Base-by-base conservation (phyloP, 768 basidiomycete species). In the Fomitopsis pulvina region DNA sequence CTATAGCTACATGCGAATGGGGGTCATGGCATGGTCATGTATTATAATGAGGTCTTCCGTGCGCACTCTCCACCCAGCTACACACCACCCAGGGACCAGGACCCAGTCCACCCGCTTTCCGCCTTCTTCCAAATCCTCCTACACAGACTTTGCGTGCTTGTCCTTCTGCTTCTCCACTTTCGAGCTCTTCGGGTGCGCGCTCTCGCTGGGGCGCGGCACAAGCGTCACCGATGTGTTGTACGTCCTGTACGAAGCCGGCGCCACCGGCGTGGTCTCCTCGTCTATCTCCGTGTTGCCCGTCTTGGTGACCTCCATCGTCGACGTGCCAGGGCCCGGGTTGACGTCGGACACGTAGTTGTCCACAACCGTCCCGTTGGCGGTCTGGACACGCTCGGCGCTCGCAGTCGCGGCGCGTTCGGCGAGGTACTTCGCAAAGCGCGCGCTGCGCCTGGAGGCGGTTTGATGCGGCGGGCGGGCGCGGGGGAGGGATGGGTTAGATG, bases 301-400 rank as follows among this genome's bases (percentile, higher is more conserved):
- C 21, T 39, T 14, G 46, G 30, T 12, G 43, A 44, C 21, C 48
- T 34, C 26, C 46, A n/a, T 41, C 30, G 2, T 27, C 32, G 7
- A 6, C 6, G 52, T 22, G 12, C 41, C 32, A 2, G 60, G 43
- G 5, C 54, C 50, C n/a, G n/a, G n/a, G n/a, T n/a, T n/a, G 37
- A 57, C 60, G 41, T 59, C 27, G 25, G 58, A 59, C 8, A 62
- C 48, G 51, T 59, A 58, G 51, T 60, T 18, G 26, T 32, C 20
- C 32, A 46, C 45, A 5, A 20, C 21, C 18, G 43, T 18, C n/a
- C 30, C 30, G 6, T 21, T 22, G 6, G 29, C 4, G 5, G 45
- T 20, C 30, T 26, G 45, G 20, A 20, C 21, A 16, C 25, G 45
- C 14, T 27, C 4, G 30, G 45, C 53, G 41, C n/a, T n/a, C n/a